Percentiles rank a stretch among this genome's conserved stretches.
Conservation (phyloP, 345 rosid genomes). For the Hevea brasiliensis region DNA sequence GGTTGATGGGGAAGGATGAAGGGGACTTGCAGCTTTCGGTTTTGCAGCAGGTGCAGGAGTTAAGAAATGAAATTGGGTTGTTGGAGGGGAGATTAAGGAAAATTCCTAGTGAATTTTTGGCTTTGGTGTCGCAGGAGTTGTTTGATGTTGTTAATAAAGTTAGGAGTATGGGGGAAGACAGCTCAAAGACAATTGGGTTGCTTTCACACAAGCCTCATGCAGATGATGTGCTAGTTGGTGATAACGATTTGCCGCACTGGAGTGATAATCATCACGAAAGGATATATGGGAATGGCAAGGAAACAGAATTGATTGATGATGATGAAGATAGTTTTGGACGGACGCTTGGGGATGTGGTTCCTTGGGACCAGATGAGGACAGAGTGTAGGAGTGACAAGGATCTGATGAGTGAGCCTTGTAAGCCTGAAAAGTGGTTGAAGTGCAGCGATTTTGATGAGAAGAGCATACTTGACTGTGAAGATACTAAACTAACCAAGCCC, state of each 20-base stretch:
- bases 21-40: slow-evolving; percentile 63
- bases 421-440: slow-evolving; percentile 86
- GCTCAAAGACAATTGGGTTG: slow-evolving; percentile 55
- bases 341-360: slow-evolving; percentile 87
- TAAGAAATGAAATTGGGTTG: slow-evolving; percentile 62
- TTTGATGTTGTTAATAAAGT: slow-evolving; percentile 67
- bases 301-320: slow-evolving; percentile 74
- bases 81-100: slow-evolving; percentile 73
- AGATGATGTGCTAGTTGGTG: slow-evolving; percentile 73
- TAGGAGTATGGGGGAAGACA: slow-evolving; percentile 69
- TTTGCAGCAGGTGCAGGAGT: slow-evolving; percentile 80
- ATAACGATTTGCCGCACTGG: slow-evolving; percentile 86
- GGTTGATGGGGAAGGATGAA: slow-evolving; percentile 66
- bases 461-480: slow-evolving; percentile 87
- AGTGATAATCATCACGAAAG: slow-evolving; percentile 63
- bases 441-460: slow-evolving; percentile 89
- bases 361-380: slow-evolving; percentile 78
- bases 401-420: slow-evolving; percentile 73
- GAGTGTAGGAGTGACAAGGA: slow-evolving; percentile 72
- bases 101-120: slow-evolving; percentile 55
- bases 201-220: slow-evolving; percentile 57
- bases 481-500: slow-evolving; percentile 84
- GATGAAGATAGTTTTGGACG: slow-evolving; percentile 90
- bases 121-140: slow-evolving; percentile 74
- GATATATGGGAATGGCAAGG: slow-evolving; percentile 75